Percentiles rank a stretch among this genome's conserved stretches.
phyloP scores from a whole-genome alignment of 208 protist species.

The Acanthamoeba castellanii region DNA sequence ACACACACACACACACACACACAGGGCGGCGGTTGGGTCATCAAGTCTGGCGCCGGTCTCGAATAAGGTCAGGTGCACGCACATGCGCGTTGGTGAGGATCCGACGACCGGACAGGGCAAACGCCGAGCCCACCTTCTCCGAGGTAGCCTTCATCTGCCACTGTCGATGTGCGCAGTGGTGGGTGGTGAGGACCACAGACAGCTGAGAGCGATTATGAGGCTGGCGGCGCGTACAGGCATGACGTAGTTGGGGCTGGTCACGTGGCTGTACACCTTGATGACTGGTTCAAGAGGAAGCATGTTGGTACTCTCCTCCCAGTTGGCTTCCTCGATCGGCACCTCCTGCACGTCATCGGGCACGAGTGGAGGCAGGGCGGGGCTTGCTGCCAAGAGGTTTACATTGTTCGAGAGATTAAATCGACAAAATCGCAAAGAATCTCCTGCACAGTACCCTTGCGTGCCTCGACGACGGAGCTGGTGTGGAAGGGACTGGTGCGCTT shows the following conservation, averaged over 20 bases:
- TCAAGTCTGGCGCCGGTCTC: background rate
- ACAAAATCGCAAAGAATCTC: no score
- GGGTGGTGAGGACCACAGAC: no score
- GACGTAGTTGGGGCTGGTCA: slow-evolving; percentile 58
- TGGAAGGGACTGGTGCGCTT: no score
- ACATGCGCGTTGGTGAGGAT: slow-evolving; percentile 61
- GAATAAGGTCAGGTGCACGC: background rate
- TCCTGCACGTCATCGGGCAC: background rate
- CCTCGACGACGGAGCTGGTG: no score
- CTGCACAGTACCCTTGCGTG: no score
- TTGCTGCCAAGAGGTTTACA: no score
- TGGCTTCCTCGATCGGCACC: background rate
- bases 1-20: background rate
- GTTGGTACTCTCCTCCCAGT: slow-evolving; percentile 34
- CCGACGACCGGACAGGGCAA: slow-evolving; percentile 19
- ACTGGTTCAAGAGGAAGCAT: slow-evolving; percentile 4
- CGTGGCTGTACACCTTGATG: slow-evolving; percentile 57
- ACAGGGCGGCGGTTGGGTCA: background rate
- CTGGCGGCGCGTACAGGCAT: background rate
- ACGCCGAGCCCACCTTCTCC: slow-evolving; percentile 8
- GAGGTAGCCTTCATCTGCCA: slow-evolving; percentile 52
- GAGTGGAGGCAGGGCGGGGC: background rate
- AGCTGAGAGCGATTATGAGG: background rate
- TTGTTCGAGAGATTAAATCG: no score
- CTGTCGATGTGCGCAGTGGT: background rate